Evolutionary conservation across 2,329 filamentous ascomycete species (phyloP), one percentile per base, ranked within the genome.

Genomic region (Ophiostoma piceae): DNA sequence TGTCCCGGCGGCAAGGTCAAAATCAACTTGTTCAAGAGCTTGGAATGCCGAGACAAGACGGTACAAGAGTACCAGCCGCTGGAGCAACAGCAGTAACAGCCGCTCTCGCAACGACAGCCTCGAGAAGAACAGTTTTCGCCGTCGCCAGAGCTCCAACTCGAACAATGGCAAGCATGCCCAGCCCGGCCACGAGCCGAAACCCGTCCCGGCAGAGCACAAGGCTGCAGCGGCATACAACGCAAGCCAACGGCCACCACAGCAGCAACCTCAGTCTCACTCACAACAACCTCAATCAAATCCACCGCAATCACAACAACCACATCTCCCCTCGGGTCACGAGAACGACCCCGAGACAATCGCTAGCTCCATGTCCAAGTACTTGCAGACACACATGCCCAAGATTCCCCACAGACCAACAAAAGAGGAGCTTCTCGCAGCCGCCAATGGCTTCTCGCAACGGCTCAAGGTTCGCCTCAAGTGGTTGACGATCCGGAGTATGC

Each of bases 391-490:
- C 68, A 75, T 82, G 39, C 86, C 89, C 32, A 90, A 91, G 75
- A 87, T 93, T 78, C 87, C 90, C n/a, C 92, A 97, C 81, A 86
- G 94, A 26, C 94, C 95, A 5, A 94, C 90, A 8, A 97, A 96
- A 77, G 94, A 97, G 77, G 95, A 99, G 79, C 84, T 99, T 37
- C 83, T 99, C 47, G 90, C 92, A 26, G 94, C 95, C 4, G 93
- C 95, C 47, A 97, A 89, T 29, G 94, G 94, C 1, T 97, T 98
- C 78, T 95, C 92, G 89, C 90, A 96, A 73, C 87, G 95, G 67
- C 80, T 97, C 64, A 92, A 90, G 76, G 91, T 98, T 32, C 90
- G 93, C 57, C 96, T 98, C 82, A 99, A 99, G 80, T 99, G 95
- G 95, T 90, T 95, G 75, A 96, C 95, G 2, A 99, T 99, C 75